phyloP scores from a whole-genome alignment of 2,329 filamentous ascomycete species.

The Fusarium decemcellulare region DNA sequence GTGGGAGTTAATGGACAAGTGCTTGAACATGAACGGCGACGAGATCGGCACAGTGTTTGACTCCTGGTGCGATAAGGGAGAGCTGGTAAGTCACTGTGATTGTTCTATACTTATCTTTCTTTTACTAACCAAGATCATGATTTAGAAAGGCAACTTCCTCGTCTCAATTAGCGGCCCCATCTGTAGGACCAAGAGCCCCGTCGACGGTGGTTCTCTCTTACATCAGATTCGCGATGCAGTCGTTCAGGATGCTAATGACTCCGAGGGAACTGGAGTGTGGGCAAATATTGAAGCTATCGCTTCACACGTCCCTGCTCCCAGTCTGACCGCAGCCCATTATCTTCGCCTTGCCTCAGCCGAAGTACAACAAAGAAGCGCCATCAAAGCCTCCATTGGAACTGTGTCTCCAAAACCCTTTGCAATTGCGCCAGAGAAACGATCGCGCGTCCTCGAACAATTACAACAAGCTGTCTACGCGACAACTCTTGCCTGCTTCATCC shows the following conservation, averaged over 20 bases:
- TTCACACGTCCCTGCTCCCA: constrained; percentile 75
- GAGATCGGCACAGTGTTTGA: constrained; percentile 73
- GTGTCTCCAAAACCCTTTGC: background rate
- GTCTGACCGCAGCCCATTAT: constrained; percentile 73
- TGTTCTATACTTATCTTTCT: too few species aligned
- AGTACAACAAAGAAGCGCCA: constrained; percentile 66
- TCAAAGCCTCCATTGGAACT: constrained; percentile 50
- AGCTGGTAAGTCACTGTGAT: constrained; percentile 55
- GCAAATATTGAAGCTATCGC: constrained; percentile 72
- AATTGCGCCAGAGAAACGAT: background rate
- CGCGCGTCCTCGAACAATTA: constrained; percentile 67
- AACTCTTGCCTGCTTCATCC: constrained; percentile 74
- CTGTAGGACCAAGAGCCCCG: constrained; percentile 62
- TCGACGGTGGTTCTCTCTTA: constrained; percentile 65
- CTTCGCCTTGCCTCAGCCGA: constrained; percentile 76
- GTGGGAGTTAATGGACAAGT: constrained; percentile 73
- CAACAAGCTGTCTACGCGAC: constrained; percentile 73
- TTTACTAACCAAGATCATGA: background rate
- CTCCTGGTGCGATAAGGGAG: constrained; percentile 71
- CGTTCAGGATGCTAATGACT: constrained; percentile 76
- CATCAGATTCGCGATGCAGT: constrained; percentile 78
- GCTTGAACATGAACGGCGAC: constrained; percentile 71
- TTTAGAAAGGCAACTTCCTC: constrained; percentile 67
- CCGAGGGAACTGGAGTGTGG: constrained; percentile 79
- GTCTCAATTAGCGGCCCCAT: constrained; percentile 75